Evolutionary conservation across 2,329 filamentous ascomycete genomes (phyloP), one percentile per base, ranked within the genome.

Genomic region (Myriosclerotinia curreyana): DNA sequence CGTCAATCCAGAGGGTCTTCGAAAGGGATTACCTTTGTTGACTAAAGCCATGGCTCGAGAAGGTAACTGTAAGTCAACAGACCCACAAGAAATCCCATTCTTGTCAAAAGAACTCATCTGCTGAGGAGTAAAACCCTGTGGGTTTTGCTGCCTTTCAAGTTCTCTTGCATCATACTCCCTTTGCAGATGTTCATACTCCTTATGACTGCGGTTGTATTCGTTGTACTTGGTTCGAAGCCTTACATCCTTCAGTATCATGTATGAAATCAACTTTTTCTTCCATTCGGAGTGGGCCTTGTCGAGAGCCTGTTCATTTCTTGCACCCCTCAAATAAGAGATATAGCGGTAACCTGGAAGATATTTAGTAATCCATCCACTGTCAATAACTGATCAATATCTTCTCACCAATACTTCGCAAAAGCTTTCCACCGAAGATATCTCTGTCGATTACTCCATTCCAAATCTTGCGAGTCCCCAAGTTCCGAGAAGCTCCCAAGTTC

Each of bases 371-470:
- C 25, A 5, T 53, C n/a, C 20, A 25, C 51, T 38, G n/a, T 40
- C 5, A 22, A 22, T 9, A 9, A 3, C n/a, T 53, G n/a, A 38
- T 53, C 7, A 1, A 11, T 11, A 25, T 40, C n/a, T 15, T 25
- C 51, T 53, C 51, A 53, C 34, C 51, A 20, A 40, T 53, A 17
- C 14, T 22, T 25, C 51, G 51, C 34, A 53, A 53, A 5, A 53
- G 34, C 3, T 22, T 15, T 14, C 34, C 51, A 1, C n/a, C n/a
- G n/a, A 40, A 11, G 12, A 15, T 36, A 53, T 53, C n/a, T 25
- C 0, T 25, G 38, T 34, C 36, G n/a, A 53, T 25, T n/a, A 53
- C 51, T 25, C 51, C 51, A 9, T 38, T 53, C 51, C 51, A 53
- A 34, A n/a, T n/a, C n/a, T n/a, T n/a, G n/a, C n/a, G n/a, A n/a